Conservation (phyloP, 352 stramenopile species). For the Globisporangium abappressorium region DNA sequence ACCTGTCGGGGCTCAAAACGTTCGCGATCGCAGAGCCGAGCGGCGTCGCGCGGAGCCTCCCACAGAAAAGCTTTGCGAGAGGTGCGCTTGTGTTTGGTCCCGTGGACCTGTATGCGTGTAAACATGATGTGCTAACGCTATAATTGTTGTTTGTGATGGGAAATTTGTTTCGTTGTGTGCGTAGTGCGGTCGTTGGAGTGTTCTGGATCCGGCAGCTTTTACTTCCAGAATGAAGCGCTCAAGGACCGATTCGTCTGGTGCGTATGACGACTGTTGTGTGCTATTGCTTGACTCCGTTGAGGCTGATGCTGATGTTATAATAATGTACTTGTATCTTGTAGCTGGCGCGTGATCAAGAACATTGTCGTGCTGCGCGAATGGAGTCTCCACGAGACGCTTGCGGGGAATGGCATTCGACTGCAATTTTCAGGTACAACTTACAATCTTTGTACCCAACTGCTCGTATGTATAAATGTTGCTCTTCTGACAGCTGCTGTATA, state of each 20-base stretch:
- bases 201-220: slow-evolving; percentile 62
- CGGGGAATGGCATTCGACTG: slow-evolving; percentile 51
- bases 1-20: slow-evolving; percentile 15
- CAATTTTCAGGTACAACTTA: slow-evolving; percentile 41
- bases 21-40: slow-evolving; percentile 16
- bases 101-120: too few species aligned
- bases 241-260: slow-evolving; percentile 68
- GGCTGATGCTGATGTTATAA: background rate
- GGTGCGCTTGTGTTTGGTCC: slow-evolving; percentile 22
- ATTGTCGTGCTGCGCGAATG: slow-evolving; percentile 68
- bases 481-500: background rate
- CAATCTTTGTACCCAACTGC: background rate
- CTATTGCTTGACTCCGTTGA: background rate
- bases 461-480: background rate
- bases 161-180: background rate
- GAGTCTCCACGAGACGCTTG: slow-evolving; percentile 61
- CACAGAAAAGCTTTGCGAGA: slow-evolving; percentile 53
- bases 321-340: slow-evolving; percentile 15
- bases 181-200: slow-evolving; percentile 65
- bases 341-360: slow-evolving; percentile 74
- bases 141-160: background rate
- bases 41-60: slow-evolving; percentile 27
- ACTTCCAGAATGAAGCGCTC: slow-evolving; percentile 68
- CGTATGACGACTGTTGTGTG: background rate
- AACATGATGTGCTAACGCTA: background rate